Conservation (phyloP, 1,139 yeast species). For the Suzukiozyma palmioleophila region DNA sequence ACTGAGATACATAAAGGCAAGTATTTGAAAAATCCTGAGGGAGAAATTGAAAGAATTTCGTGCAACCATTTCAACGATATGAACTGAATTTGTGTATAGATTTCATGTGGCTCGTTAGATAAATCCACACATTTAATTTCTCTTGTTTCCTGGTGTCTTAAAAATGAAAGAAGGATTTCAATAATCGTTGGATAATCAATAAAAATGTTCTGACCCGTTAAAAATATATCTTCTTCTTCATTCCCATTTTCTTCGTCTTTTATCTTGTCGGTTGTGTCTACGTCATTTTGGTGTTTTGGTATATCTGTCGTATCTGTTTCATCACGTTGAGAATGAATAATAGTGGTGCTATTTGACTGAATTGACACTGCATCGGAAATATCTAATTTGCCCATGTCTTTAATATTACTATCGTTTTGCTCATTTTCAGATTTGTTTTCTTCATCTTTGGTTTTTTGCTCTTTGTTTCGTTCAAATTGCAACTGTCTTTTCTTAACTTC, state of each 20-base stretch:
- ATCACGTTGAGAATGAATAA: slow-evolving; percentile 10
- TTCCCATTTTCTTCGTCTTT: slow-evolving; percentile 5
- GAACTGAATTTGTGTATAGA: slow-evolving; percentile 71
- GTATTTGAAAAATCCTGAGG: slow-evolving; percentile 66
- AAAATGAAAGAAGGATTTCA: slow-evolving; percentile 71
- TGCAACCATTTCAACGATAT: slow-evolving; percentile 84
- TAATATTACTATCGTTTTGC: not conserved
- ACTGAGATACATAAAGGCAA: slow-evolving; percentile 42
- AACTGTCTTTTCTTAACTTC: slow-evolving; percentile 36
- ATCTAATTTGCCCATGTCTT: not conserved
- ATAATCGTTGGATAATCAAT: slow-evolving; percentile 79
- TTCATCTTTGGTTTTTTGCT: not conserved
- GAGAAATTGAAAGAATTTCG: slow-evolving; percentile 68
- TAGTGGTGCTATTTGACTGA: slow-evolving; percentile 15
- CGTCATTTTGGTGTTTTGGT: not conserved
- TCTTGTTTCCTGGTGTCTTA: slow-evolving; percentile 37
- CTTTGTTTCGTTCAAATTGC: slow-evolving; percentile 12
- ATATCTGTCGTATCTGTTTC: slow-evolving; percentile 11
- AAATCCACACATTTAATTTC: slow-evolving; percentile 24
- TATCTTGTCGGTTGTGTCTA: not conserved
- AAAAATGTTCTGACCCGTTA: slow-evolving; percentile 83
- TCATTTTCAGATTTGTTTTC: slow-evolving; percentile 3
- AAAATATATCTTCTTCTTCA: slow-evolving; percentile 39
- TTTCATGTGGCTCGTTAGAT: slow-evolving; percentile 35
- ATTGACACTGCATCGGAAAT: slow-evolving; percentile 15